These are phyloP conservation scores for Epichloe uncinata DNA, from an alignment of 2,329 filamentous ascomycete genomes.

Conservation along the genomic window DNA sequence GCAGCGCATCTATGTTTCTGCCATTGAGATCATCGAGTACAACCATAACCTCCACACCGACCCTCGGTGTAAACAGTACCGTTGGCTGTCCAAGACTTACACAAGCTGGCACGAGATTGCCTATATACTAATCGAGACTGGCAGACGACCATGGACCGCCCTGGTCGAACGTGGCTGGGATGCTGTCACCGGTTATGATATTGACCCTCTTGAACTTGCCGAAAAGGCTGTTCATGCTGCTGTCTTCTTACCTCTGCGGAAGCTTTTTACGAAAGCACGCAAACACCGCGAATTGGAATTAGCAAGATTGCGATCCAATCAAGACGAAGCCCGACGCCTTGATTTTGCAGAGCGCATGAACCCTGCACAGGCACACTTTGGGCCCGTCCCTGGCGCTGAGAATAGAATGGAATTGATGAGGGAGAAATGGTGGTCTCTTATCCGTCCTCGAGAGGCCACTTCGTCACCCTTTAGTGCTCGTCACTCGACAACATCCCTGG, in stretches of 20 bases:
- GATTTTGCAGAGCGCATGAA: conserved; percentile 35
- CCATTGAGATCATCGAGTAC: conserved; percentile 62
- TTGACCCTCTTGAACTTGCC: conserved; percentile 28
- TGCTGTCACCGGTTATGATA: conserved; percentile 26
- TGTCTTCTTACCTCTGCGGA: conserved; percentile 40
- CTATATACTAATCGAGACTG: conserved; percentile 33
- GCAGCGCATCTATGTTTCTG: conserved; percentile 56
- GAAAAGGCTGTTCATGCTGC: conserved; percentile 32
- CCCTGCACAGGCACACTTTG: conserved; percentile 31
- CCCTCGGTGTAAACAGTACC: conserved; percentile 28
- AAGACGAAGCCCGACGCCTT: conserved; percentile 33
- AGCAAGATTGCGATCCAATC: conserved; percentile 31
- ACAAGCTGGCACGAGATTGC: conserved; percentile 38
- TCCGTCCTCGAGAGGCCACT: conserved; percentile 21
- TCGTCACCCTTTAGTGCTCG: background rate
- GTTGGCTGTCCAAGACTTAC: conserved; percentile 38
- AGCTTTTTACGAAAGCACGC: conserved; percentile 38
- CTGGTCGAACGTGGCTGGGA: conserved; percentile 38
- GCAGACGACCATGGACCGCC: conserved; percentile 34
- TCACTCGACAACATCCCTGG: background rate
- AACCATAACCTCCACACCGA: conserved; percentile 53
- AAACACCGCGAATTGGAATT: conserved; percentile 39
- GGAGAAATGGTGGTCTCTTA: conserved; percentile 37
- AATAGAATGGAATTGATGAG: conserved; percentile 30
- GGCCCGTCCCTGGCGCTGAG: conserved; percentile 33